phyloP scores from a whole-genome alignment of 1,284 basidiomycete genomes.

The Tetrapyrgos nigripes region DNA sequence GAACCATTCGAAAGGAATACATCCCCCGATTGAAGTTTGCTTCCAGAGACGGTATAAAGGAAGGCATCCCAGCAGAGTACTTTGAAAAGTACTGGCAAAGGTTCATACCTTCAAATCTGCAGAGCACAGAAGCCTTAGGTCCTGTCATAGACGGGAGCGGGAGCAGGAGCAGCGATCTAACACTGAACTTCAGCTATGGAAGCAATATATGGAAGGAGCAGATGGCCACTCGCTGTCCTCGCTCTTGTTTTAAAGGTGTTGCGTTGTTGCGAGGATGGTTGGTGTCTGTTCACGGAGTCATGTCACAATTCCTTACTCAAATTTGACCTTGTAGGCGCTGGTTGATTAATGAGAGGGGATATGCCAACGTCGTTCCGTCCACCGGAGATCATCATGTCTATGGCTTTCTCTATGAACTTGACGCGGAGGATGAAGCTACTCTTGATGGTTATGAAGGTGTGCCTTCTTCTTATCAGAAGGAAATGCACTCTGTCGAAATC shows the following conservation, averaged over 20 bases:
- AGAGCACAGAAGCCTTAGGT: neutral
- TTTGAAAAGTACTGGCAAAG: conserved; percentile 46
- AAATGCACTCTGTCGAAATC: conserved; percentile 17
- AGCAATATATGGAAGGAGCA: conserved; percentile 56
- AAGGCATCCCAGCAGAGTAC: conserved; percentile 46
- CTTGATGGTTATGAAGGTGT: conserved; percentile 43
- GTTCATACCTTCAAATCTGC: conserved; percentile 33
- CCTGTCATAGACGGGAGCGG: neutral
- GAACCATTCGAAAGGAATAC: conserved; percentile 44
- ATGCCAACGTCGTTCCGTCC: conserved; percentile 49
- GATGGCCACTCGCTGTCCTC: conserved; percentile 51
- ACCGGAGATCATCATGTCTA: conserved; percentile 43
- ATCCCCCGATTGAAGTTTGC: conserved; percentile 49
- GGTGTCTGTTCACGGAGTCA: conserved; percentile 10
- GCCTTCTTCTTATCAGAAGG: conserved; percentile 37
- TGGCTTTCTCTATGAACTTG: conserved; percentile 49
- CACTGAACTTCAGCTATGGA: conserved; percentile 53
- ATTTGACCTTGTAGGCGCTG: conserved; percentile 41
- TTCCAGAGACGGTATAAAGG: conserved; percentile 43
- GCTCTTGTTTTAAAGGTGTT: conserved; percentile 44
- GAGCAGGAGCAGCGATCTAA: conserved; percentile 10
- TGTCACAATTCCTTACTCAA: too few species aligned
- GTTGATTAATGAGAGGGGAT: conserved; percentile 49
- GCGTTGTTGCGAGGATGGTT: conserved; percentile 47
- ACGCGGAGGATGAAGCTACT: conserved; percentile 32